Base-by-base conservation (phyloP, 1,284 basidiomycete genomes). In the Microbotryum saponariae region DNA sequence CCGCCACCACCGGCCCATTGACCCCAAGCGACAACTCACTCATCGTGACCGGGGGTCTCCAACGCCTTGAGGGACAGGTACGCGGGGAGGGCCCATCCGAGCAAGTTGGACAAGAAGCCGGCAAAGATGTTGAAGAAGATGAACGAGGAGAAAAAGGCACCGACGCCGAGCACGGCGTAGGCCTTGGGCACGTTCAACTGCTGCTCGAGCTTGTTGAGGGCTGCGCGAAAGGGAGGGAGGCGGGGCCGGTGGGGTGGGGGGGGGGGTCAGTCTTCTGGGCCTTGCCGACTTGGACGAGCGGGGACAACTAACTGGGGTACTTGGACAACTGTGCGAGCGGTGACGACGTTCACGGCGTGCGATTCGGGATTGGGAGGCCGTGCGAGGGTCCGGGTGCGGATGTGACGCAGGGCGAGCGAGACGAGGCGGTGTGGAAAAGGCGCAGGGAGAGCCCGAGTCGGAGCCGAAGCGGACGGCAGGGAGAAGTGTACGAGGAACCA, bases 161-260 rank as follows among this genome's bases (percentile, higher is more conserved):
- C 79, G 67, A 82, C 81, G 63, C 87, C 89, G 71, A 97, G 78
- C 72, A 89, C 89, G 67, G 86, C 82, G 78, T 94, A 93, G 21
- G 89, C 83, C 83, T 97, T 97, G 72, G 94, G 93, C 51, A 97
- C 79, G 73, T 89, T 87, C 7, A 91, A 93, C 76, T 86, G 87
- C 76, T 87, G 82, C 81, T 98, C 93, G 71, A 97, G 76, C 73
- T 83, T 81, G 79, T 82, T 84, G 73, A 93, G 80, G 62, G 86
- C 80, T 23, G 21, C 12, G 4, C 4, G 8, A 14, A 21, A 31
- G 31, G 31, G 33, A 46, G 48, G 45, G 23, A 25, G 8, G 20
- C 9, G 37, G 37, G 23, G 23, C 21, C 14, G 8, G 44, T n/a
- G 14, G 16, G 3, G 37, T 6, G 20, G 8, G 44, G 12, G 14